Base-by-base conservation (phyloP, 2,329 filamentous ascomycete genomes). In the Apiospora marii region DNA sequence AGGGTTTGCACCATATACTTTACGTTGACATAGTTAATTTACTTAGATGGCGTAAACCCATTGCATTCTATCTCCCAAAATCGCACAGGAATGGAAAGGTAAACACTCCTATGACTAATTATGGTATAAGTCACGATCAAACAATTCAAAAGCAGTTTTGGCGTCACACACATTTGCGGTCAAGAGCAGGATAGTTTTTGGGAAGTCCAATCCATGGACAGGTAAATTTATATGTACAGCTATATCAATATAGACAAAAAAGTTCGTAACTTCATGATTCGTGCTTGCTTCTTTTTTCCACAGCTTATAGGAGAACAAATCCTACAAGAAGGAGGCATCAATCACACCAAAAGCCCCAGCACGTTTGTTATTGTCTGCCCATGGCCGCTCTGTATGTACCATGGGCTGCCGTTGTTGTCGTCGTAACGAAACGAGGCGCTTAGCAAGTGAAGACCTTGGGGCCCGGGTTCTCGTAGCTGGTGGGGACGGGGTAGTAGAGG, bases 401-500 rank as follows among this genome's bases (percentile, higher is more conserved):
- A 58, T 34, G 27, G 27, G 51, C 7, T 34, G 24, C 19, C 22
- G 27, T 30, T 16, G 51, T 27, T 27, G 27, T 30, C 3, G 49
- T 8, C 27, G 27, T 14, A 34, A 30, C 13, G 49, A 30, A 3
- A 8, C 13, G 16, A 34, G 4, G 53, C 27, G 30, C 22, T 37
- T 61, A 61, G 53, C 53, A 61, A 37, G 53, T 61, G 53, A 61
- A 61, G 53, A 19, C 16, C 53, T 61, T 61, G 30, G 67, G 67
- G 43, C 78, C 78, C 0, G 78, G 78, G 8, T 77, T 78, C 0
- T 76, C 76, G 46, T 79, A 80, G 44, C 71, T 74, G 6, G 78
- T 79, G 46, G 78, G 72, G 8, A 79, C 69, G 34, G 78, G 78
- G 68, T 80, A 79, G 73, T 80, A 81, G 71, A 81, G 80, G 68